A percentile compares a stretch with the other conserved stretches of the same genome.
Evolutionary conservation across 2,329 filamentous ascomycete species (phyloP).

Genomic region (Akanthomyces lecanii): DNA sequence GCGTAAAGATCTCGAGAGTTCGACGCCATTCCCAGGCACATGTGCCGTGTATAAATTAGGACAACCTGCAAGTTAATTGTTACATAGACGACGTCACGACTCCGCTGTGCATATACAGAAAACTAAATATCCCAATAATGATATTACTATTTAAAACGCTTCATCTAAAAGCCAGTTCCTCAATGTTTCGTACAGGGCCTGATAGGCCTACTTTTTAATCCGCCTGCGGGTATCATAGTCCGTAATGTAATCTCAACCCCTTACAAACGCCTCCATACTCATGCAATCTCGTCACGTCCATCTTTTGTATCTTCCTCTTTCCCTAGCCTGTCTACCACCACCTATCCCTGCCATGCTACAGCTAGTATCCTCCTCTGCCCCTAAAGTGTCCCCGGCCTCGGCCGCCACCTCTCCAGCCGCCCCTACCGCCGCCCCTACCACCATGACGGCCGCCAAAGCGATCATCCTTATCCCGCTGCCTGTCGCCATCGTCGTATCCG

Average conservation of each 20-base stretch:
- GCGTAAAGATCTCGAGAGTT: not conserved
- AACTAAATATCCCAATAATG: not conserved
- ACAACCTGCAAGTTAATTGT: slow-evolving; percentile 23
- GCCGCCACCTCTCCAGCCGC: slow-evolving; percentile 36
- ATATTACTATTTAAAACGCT: not conserved
- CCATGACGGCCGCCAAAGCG: slow-evolving; percentile 30
- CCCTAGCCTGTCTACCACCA: too few species aligned
- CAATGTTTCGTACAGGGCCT: not conserved
- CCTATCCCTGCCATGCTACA: too few species aligned
- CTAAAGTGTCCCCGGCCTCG: slow-evolving; percentile 31
- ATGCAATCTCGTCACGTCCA: not conserved
- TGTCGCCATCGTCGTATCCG: slow-evolving; percentile 31
- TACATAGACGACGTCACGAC: slow-evolving; percentile 30
- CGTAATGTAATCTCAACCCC: not conserved
- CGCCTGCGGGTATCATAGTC: slow-evolving; percentile 11
- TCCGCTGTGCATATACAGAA: slow-evolving; percentile 23
- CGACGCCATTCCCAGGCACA: not conserved
- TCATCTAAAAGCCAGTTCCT: not conserved
- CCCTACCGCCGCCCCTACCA: slow-evolving; percentile 30
- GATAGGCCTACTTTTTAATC: not conserved
- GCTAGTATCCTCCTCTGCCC: slow-evolving; percentile 29
- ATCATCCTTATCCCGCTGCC: slow-evolving; percentile 20
- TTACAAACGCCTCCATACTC: slow-evolving; percentile 4
- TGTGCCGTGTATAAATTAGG: slow-evolving; percentile 20
- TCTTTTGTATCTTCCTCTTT: not conserved